Evolutionary conservation across 768 basidiomycete genomes (phyloP).

Genomic region (Suillus ampliporus): DNA sequence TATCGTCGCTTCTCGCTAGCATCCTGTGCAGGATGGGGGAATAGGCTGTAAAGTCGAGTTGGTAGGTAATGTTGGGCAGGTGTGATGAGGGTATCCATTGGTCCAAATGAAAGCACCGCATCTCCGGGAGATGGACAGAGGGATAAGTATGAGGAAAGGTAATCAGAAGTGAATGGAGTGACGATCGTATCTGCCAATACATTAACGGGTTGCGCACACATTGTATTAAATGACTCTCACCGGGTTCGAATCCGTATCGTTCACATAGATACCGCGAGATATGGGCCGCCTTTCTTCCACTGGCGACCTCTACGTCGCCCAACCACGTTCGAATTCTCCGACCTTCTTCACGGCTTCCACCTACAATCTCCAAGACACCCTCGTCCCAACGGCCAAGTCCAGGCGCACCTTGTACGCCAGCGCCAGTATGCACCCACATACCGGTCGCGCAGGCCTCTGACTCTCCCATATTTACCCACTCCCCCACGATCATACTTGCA

Average conservation of each 20-base stretch:
- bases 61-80: conserved; percentile 78
- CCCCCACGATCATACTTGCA: conserved; percentile 71
- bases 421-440: conserved; percentile 64
- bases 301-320: conserved; percentile 78
- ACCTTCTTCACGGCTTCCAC: conserved; percentile 76
- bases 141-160: conserved; percentile 78
- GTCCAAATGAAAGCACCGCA: conserved; percentile 79
- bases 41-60: conserved; percentile 73
- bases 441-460: conserved; percentile 81
- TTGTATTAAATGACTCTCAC: conserved; percentile 40
- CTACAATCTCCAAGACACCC: conserved; percentile 75
- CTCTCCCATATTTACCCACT: conserved; percentile 74
- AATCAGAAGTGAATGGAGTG: conserved; percentile 78
- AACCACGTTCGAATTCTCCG: conserved; percentile 76
- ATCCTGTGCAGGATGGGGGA: conserved; percentile 85
- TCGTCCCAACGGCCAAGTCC: conserved; percentile 78
- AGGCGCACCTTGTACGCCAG: conserved; percentile 29
- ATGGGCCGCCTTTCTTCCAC: conserved; percentile 66
- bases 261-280: conserved; percentile 79
- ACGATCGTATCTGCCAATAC: conserved; percentile 64
- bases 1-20: conserved; percentile 74
- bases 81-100: conserved; percentile 78
- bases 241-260: conserved; percentile 80
- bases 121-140: conserved; percentile 74
- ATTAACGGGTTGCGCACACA: neutral